Percentiles rank a stretch among this genome's conserved stretches.
Conservation (phyloP, 169 alveolate species). For the Plasmodium relictum region DNA sequence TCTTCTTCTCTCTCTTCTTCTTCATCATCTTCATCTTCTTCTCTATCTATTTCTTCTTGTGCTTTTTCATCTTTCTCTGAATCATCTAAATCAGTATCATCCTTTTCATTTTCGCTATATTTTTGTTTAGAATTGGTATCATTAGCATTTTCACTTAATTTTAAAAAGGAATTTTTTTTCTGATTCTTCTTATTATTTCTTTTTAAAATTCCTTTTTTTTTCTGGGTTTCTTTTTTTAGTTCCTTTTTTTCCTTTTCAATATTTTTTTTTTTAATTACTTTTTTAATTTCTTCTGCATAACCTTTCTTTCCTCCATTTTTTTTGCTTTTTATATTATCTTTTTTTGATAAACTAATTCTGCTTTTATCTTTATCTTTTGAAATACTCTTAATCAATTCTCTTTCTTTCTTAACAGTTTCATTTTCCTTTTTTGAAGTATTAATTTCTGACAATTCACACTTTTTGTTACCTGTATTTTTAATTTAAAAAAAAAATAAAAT, state of each 20-base stretch:
- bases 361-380: neutral
- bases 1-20: neutral
- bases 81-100: neutral
- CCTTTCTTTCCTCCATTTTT: slow-evolving; percentile 9
- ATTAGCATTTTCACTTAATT: neutral
- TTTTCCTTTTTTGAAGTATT: neutral
- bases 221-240: slow-evolving; percentile 9
- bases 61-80: neutral
- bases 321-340: slow-evolving; percentile 14
- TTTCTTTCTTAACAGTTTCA: neutral
- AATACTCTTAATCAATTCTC: neutral
- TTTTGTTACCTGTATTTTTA: neutral
- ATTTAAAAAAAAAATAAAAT: neutral
- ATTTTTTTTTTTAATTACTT: slow-evolving; percentile 31
- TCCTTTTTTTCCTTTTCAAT: slow-evolving; percentile 33
- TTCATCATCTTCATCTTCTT: neutral
- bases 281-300: slow-evolving; percentile 35
- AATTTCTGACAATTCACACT: neutral
- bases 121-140: neutral
- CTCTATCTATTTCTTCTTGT: neutral
- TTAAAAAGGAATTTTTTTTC: neutral
- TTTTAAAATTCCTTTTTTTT: slow-evolving; percentile 7
- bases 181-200: slow-evolving; percentile 4
- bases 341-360: neutral
- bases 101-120: slow-evolving; percentile 6